Base-by-base conservation (phyloP, 805 yeast genomes). In the Danielozyma ontarioensis region DNA sequence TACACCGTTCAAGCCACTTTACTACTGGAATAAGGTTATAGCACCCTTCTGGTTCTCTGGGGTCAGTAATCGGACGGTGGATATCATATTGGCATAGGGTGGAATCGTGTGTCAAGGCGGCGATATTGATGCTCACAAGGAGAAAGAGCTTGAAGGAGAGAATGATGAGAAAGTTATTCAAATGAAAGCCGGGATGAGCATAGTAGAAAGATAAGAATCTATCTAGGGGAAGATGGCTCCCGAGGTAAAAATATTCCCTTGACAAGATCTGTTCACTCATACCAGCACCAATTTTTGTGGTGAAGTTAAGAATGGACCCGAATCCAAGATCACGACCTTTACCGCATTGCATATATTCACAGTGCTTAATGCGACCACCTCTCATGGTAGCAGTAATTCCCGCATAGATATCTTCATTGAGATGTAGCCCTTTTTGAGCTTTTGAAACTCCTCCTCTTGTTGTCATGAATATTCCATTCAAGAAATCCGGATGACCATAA, bases 181-280 rank as follows among this genome's bases (percentile, higher is more conserved):
- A 63, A 52, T 84, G 94, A 63, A 84, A 84, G 14, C 94, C 94
- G 1, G 93, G 88, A 49, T 84, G 94, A 2, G 90, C 94, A 53
- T 81, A 84, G 57, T 78, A 84, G 55, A 84, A 83, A 0, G 90
- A 79, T 37, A 83, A 59, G 62, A 84, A 83, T 46, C 93, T 67
- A 50, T 84, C 93, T 40, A 83, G 60, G 2, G 90, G 87, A 24
- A 84, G 62, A 41, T 81, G 86, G 2, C 88, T 78, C 1, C 89
- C 83, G 41, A 84, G 65, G 51, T 83, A 83, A 55, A 76, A 84
- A 57, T 83, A 83, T 53, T 84, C 94, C 46, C 94, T 69, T 3
- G 90, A 83, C 36, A 84, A 67, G 76, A 83, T 78, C 52, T 84
- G 94, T 50, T 84, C 94, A 30, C 93, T 90, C 94, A 84, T 84